phyloP scores from a whole-genome alignment of 129 eudicot species.

The Artemisia argyi region DNA sequence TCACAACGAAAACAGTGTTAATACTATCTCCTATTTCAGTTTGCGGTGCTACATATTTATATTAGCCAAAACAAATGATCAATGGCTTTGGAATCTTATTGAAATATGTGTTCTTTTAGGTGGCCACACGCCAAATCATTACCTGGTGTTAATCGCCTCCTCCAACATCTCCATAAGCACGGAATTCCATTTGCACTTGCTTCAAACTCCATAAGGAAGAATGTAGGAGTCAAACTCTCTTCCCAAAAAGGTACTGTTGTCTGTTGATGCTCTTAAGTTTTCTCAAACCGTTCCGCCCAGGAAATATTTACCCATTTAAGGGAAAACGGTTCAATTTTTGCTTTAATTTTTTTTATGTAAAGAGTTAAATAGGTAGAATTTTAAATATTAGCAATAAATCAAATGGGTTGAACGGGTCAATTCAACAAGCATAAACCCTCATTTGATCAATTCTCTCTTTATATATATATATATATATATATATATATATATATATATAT shows the following conservation, averaged over 20 bases:
- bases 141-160: slow-evolving; percentile 89
- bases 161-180: slow-evolving; percentile 66
- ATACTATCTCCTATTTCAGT: no score
- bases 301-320: background rate
- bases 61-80: background rate
- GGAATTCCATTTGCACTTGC: slow-evolving; percentile 77
- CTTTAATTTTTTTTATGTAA: no score
- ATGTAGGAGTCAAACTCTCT: slow-evolving; percentile 61
- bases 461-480: no score
- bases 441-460: no score
- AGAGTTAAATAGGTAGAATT: no score
- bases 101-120: slow-evolving; percentile 41
- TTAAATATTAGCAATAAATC: no score
- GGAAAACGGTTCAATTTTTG: no score
- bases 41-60: no score
- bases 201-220: slow-evolving; percentile 63
- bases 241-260: slow-evolving; percentile 77
- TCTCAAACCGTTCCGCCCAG: background rate
- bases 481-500: no score
- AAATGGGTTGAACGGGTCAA: no score
- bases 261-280: background rate
- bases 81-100: background rate
- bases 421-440: no score
- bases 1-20: background rate
- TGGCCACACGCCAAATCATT: slow-evolving; percentile 72